Percentiles rank a stretch among this genome's conserved stretches.
phyloP scores from a whole-genome alignment of 192 early-diverging fungal genomes.

The Coemansia sp. region DNA sequence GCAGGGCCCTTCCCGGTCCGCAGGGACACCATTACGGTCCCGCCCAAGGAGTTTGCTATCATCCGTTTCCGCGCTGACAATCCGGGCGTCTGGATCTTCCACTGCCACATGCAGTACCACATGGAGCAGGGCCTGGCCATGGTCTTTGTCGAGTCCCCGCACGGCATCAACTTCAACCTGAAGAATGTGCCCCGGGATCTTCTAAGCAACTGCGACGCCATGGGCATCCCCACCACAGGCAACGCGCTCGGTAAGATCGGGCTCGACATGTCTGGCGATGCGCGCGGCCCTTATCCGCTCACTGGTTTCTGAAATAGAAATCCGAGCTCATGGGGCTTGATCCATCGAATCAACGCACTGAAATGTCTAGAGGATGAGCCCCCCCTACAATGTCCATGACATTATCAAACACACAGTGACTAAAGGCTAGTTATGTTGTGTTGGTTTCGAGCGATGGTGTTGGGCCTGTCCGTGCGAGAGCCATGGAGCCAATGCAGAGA shows the following conservation, averaged over 20 bases:
- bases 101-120: conserved; percentile 72
- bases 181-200: conserved; percentile 55
- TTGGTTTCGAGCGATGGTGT: too few species aligned
- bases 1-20: conserved; percentile 45
- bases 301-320: conserved; percentile 10
- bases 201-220: conserved; percentile 60
- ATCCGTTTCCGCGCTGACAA: conserved; percentile 63
- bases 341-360: too few species aligned
- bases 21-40: conserved; percentile 73
- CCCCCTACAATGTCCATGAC: background rate
- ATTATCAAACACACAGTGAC: too few species aligned
- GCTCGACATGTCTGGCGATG: conserved; percentile 62
- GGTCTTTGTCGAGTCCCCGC: conserved; percentile 70
- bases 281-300: conserved; percentile 52
- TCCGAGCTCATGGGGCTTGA: background rate
- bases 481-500: too few species aligned
- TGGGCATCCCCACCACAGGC: conserved; percentile 61
- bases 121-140: conserved; percentile 69
- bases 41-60: conserved; percentile 60
- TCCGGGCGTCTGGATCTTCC: conserved; percentile 69
- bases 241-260: conserved; percentile 75
- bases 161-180: conserved; percentile 42
- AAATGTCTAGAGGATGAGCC: too few species aligned
- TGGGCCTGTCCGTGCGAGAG: too few species aligned
- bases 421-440: too few species aligned